Evolutionary conservation across 306 rosid genomes (phyloP).

Genomic region (Argentina anserina): DNA sequence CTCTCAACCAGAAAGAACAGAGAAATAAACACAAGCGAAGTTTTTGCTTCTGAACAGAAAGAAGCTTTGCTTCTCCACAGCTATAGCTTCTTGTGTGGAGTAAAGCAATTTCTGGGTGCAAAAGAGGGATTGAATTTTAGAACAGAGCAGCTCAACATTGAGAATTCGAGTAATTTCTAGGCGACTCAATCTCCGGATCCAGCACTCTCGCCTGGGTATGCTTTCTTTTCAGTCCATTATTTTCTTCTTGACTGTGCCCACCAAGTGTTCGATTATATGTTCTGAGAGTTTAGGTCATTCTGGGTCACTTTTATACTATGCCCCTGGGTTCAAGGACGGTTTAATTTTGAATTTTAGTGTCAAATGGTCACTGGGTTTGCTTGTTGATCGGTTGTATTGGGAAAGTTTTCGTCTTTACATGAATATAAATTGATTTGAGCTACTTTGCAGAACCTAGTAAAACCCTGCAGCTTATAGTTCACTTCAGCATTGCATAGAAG

Average conservation of each 20-base stretch:
- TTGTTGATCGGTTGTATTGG: not conserved
- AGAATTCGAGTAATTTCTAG: not conserved
- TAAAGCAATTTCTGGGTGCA: not conserved
- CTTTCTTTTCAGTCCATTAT: not conserved
- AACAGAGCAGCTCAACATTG: not conserved
- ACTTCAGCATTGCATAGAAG: not conserved
- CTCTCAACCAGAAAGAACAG: not conserved
- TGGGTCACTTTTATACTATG: not conserved
- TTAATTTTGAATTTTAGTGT: not conserved
- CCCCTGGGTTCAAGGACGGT: no score
- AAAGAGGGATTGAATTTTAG: not conserved
- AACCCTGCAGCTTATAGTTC: not conserved
- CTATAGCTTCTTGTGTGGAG: not conserved
- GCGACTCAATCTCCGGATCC: conserved; percentile 9
- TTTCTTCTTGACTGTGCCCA: not conserved
- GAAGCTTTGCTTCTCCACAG: not conserved
- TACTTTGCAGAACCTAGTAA: not conserved
- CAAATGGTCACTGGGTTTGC: not conserved
- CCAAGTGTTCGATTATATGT: conserved; percentile 5
- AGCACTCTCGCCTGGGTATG: conserved; percentile 6
- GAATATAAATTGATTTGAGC: not conserved
- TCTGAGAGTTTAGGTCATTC: not conserved
- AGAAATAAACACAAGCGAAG: not conserved
- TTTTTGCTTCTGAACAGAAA: not conserved
- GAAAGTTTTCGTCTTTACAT: conserved; percentile 6